Conservation (phyloP, 495 filamentous ascomycete genomes). For the Niebla homalea region DNA sequence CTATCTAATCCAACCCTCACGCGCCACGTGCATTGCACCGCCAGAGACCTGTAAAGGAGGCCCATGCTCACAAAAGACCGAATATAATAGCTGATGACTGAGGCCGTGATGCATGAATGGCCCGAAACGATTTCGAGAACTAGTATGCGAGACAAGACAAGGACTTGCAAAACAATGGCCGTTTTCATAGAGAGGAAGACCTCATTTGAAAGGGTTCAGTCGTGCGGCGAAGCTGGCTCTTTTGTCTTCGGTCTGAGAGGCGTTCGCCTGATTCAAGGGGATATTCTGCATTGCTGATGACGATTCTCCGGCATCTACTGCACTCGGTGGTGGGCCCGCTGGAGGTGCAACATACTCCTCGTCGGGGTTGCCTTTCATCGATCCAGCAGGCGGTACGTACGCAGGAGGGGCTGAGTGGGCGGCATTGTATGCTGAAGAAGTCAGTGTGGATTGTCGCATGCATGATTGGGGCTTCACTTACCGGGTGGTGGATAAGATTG, state of each 20-base stretch:
- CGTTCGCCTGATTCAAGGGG: slow-evolving; percentile 1
- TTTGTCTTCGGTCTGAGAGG: not conserved
- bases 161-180: not conserved
- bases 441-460: not conserved
- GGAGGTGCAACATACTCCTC: slow-evolving; percentile 24
- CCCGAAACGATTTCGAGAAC: not conserved
- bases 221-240: not conserved
- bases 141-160: not conserved
- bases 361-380: slow-evolving; percentile 42
- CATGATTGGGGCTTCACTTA: not conserved
- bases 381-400: slow-evolving; percentile 41
- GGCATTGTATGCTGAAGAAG: slow-evolving; percentile 22
- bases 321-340: slow-evolving; percentile 9
- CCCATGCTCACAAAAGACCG: no score
- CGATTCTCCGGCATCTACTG: slow-evolving; percentile 4
- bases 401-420: slow-evolving; percentile 34
- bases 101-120: not conserved
- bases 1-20: not conserved
- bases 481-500: slow-evolving; percentile 32
- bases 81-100: no score
- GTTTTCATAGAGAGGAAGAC: not conserved
- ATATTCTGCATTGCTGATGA: slow-evolving; percentile 2
- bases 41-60: no score
- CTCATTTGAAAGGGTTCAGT: slow-evolving; percentile 9
- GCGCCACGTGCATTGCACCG: no score